Conservation (phyloP, 2,329 filamentous ascomycete species). For the Periconia sp. region DNA sequence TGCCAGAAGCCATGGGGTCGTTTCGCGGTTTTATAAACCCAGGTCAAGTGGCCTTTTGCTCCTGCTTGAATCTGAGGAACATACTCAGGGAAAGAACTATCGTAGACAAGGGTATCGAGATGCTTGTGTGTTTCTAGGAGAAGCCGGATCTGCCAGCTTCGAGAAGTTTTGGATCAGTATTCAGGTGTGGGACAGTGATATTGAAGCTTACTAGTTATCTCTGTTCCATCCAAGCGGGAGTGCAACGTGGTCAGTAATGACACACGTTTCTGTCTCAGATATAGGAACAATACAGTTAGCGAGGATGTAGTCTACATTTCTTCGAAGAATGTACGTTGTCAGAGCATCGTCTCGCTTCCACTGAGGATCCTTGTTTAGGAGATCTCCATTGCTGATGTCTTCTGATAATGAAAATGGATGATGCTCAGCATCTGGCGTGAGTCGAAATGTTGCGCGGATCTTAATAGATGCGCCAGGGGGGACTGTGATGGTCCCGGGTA, state of each 20-base stretch:
- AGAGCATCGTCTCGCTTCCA: conserved; percentile 4
- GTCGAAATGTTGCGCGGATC: conserved; percentile 3
- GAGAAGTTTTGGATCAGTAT: not conserved
- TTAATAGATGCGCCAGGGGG: not conserved
- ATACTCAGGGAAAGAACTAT: not conserved
- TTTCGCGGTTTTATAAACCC: conserved; percentile 14
- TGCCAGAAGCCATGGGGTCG: conserved; percentile 18
- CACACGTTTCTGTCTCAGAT: not conserved
- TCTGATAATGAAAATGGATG: not conserved
- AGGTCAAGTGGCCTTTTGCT: conserved; percentile 9
- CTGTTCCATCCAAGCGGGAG: conserved; percentile 18
- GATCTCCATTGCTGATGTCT: no score
- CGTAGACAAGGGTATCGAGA: not conserved
- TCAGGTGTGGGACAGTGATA: conserved; percentile 4
- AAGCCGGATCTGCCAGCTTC: conserved; percentile 17
- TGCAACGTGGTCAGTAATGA: conserved; percentile 19
- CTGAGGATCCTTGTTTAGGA: not conserved
- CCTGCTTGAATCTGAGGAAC: conserved; percentile 4
- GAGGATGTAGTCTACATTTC: conserved; percentile 18
- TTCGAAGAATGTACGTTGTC: conserved; percentile 14
- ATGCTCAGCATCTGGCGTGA: not conserved
- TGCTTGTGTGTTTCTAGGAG: conserved; percentile 9
- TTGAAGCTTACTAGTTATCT: no score
- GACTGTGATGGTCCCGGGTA: not conserved
- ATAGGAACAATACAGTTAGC: conserved; percentile 13